phyloP scores from a whole-genome alignment of 2,329 filamentous ascomycete species.

The Cytospora chrysosperma region DNA sequence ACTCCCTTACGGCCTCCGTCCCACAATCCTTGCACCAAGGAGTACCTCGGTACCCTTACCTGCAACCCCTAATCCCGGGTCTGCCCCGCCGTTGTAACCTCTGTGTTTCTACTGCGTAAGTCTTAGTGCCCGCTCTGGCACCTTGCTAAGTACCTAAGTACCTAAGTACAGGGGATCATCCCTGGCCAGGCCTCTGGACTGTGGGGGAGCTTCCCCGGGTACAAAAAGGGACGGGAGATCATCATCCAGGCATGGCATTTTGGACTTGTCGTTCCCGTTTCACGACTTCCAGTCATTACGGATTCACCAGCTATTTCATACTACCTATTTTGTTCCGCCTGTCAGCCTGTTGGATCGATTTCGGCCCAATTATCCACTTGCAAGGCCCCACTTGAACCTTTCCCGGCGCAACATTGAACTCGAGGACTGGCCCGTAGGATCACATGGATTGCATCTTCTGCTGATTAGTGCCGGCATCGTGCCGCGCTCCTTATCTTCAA shows the following conservation, averaged over 20 bases:
- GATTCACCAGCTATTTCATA: not conserved
- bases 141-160: not conserved
- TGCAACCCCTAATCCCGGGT: not conserved
- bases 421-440: not conserved
- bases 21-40: not conserved
- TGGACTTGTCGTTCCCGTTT: not conserved
- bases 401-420: not conserved
- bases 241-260: constrained; percentile 8
- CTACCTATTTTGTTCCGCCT: no score
- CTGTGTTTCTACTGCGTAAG: not conserved
- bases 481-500: not conserved
- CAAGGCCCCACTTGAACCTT: not conserved
- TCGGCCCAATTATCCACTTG: not conserved
- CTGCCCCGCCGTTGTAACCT: not conserved
- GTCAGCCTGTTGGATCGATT: not conserved
- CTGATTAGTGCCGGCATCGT: constrained; percentile 3
- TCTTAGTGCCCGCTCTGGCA: constrained; percentile 4
- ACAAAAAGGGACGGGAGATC: not conserved
- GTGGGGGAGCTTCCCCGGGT: constrained; percentile 7
- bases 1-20: not conserved
- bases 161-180: constrained; percentile 3
- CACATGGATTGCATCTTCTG: constrained; percentile 1
- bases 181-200: constrained; percentile 1
- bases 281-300: not conserved
- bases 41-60: not conserved